phyloP scores from a whole-genome alignment of 148 eudicot genomes.

The Fagopyrum tataricum region DNA sequence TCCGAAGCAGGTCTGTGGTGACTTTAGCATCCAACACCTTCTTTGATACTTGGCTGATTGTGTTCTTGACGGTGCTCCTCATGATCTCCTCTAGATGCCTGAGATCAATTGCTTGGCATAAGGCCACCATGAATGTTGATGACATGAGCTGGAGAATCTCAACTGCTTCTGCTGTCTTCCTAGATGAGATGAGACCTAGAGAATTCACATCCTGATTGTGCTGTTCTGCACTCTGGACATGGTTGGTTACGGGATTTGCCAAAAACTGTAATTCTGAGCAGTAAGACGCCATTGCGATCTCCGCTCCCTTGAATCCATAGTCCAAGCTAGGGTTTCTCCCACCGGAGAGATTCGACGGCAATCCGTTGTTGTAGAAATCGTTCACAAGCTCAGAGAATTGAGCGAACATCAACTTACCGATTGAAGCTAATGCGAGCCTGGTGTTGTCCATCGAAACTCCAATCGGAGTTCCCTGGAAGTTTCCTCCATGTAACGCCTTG shows the following conservation, averaged over 20 bases:
- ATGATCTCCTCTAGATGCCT: conserved; percentile 36
- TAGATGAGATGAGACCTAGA: conserved; percentile 20
- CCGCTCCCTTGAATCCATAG: conserved; percentile 42
- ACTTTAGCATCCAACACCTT: conserved; percentile 8
- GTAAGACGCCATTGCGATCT: conserved; percentile 35
- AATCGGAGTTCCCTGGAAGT: conserved; percentile 39
- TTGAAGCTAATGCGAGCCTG: conserved; percentile 30
- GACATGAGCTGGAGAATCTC: conserved; percentile 38
- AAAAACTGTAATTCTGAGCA: conserved; percentile 34
- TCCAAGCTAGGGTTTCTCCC: conserved; percentile 36
- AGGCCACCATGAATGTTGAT: conserved; percentile 25
- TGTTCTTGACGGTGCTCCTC: conserved; percentile 24
- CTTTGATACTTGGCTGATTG: conserved; percentile 29
- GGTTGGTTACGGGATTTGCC: conserved; percentile 30
- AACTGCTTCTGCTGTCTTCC: conserved; percentile 29
- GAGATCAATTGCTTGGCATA: conserved; percentile 36
- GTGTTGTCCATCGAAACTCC: conserved; percentile 42
- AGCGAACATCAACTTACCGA: conserved; percentile 35
- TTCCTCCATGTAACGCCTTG: conserved; percentile 38
- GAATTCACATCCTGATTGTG: conserved; percentile 20
- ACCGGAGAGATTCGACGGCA: conserved; percentile 36
- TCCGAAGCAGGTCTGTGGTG: conserved; percentile 23
- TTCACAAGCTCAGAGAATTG: conserved; percentile 39
- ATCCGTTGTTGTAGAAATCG: conserved; percentile 39
- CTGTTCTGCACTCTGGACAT: conserved; percentile 15